Evolutionary conservation across 306 rosid genomes (phyloP), one percentile per base, ranked within the genome.

Genomic region (Astragalus membranaceus): DNA sequence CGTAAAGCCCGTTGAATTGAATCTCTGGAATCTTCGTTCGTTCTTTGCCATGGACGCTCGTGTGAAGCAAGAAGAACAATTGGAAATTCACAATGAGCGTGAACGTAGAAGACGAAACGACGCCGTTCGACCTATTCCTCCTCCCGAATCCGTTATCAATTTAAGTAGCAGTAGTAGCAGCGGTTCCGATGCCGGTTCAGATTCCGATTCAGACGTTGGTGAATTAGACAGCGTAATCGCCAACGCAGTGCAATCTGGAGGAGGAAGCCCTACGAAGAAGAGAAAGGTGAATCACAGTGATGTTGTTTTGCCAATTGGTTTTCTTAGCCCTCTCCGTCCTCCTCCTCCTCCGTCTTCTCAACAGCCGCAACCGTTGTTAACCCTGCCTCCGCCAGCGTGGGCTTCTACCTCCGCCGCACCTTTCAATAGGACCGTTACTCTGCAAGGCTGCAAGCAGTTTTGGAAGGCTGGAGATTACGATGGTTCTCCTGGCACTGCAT

Each of bases 381-480:
- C 39, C 4, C 20, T 71, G 66, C 85, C 81, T 48, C 78, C 35
- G 44, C 78, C 81, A 8, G 69, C 36, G 0, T 75, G 77, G 76
- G 70, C 76, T 46, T 64, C 59, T 6, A 35, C 37, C 5, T 57
- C 70, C 15, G 26, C 56, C 12, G 4, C 32, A 7, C 74, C 46
- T 0, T 3, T 39, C n/a, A 69, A 77, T 1, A 17, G n/a, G 11
- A 16, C 7, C 7, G 17, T 15, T 9, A 5, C 14, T 13, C 10
- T 59, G 48, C 13, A 10, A 3, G 43, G 81, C 11, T 46, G 66
- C 48, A 91, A 85, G 76, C 97, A 95, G 83, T 95, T 95, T 15
- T 95, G 99, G 99, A 95, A 95, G 80, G 99, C 97, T 0, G 99
- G 99, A 1, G 96, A 95, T 61, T 95, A 83, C 30, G 97, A 85